Percentiles rank a stretch among this genome's conserved stretches.
These are phyloP conservation scores for Colletotrichum lini DNA, from an alignment of 2,329 filamentous ascomycete genomes.

Conservation along the genomic window DNA sequence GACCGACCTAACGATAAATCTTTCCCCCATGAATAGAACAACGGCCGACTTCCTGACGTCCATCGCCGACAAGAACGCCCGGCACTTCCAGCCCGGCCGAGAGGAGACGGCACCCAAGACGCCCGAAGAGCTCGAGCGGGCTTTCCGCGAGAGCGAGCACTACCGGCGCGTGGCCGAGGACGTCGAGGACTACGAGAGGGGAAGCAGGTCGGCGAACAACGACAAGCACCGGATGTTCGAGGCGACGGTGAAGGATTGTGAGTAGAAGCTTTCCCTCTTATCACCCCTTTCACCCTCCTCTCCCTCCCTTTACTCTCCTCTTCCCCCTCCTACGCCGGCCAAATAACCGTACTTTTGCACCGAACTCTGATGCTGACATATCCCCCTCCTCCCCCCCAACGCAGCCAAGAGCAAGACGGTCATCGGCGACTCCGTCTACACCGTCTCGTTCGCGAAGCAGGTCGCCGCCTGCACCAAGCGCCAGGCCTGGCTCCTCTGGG, in stretches of 20 bases:
- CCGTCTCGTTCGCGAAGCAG: constrained; percentile 80
- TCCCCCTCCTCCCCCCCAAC: too few relatives aligned
- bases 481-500: constrained; percentile 84
- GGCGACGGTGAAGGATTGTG: constrained; percentile 30
- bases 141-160: constrained; percentile 70
- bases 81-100: constrained; percentile 72
- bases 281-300: too few relatives aligned
- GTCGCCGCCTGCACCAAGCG: constrained; percentile 78
- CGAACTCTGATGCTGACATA: not conserved
- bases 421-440: constrained; percentile 80
- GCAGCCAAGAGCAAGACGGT: constrained; percentile 78
- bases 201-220: constrained; percentile 55
- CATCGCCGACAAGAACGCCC: constrained; percentile 76
- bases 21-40: constrained; percentile 57
- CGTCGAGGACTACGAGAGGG: constrained; percentile 58
- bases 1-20: too few relatives aligned
- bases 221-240: constrained; percentile 40
- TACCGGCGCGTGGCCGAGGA: constrained; percentile 72
- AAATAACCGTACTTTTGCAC: too few relatives aligned
- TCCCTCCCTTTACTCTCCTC: too few relatives aligned
- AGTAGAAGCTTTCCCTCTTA: not conserved
- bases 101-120: constrained; percentile 74
- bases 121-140: constrained; percentile 71
- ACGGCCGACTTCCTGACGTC: constrained; percentile 79
- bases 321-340: too few relatives aligned